Percentiles rank a stretch among this genome's conserved stretches.
phyloP scores from a whole-genome alignment of 306 rosid genomes.

The Lablab purpureus region DNA sequence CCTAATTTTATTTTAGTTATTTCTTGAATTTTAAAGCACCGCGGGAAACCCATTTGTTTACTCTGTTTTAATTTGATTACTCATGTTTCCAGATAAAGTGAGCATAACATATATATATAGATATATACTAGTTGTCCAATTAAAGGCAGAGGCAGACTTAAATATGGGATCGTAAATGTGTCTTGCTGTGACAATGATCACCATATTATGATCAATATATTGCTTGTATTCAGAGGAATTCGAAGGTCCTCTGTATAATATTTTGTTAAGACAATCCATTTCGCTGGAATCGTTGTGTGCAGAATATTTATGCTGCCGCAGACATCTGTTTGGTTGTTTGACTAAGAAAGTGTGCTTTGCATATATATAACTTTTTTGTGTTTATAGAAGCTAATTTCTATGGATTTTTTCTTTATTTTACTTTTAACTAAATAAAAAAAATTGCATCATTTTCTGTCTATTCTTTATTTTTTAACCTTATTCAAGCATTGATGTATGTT shows the following conservation, averaged over 20 bases:
- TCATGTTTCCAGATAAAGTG: not conserved
- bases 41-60: not conserved
- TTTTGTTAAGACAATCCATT: conserved; percentile 56
- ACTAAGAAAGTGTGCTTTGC: too few relatives aligned
- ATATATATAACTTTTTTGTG: too few relatives aligned
- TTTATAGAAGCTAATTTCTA: too few relatives aligned
- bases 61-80: conserved; percentile 15
- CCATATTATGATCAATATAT: conserved; percentile 11
- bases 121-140: not conserved
- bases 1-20: conserved; percentile 21
- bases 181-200: conserved; percentile 7
- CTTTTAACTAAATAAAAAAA: too few relatives aligned
- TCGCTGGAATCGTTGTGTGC: conserved; percentile 65
- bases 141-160: not conserved
- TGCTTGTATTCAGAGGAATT: conserved; percentile 43
- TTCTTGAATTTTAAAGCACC: not conserved
- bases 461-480: too few relatives aligned
- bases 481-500: too few relatives aligned
- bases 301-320: conserved; percentile 42
- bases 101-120: too few relatives aligned
- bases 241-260: conserved; percentile 39
- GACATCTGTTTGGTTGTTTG: too few relatives aligned
- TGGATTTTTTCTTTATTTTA: too few relatives aligned
- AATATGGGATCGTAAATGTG: not conserved
- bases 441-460: too few relatives aligned